Evolutionary conservation across 345 rosid genomes (phyloP).

Genomic region (Mercurialis annua): DNA sequence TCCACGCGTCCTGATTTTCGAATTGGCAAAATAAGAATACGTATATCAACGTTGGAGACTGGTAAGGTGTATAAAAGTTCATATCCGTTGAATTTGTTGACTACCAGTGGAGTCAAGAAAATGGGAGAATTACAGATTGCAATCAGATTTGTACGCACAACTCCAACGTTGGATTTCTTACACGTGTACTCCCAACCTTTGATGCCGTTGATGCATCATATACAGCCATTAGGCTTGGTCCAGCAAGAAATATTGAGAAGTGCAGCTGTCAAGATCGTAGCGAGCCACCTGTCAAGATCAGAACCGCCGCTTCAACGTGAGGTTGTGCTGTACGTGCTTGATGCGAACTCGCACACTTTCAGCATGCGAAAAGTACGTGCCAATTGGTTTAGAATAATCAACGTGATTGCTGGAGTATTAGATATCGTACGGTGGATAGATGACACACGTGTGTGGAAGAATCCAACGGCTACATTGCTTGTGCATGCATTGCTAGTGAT

Average conservation of each 20-base stretch:
- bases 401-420: conserved; percentile 47
- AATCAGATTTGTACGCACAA: conserved; percentile 56
- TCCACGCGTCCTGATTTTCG: conserved; percentile 59
- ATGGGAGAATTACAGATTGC: conserved; percentile 82
- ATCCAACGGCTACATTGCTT: conserved; percentile 64
- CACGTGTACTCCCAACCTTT: conserved; percentile 79
- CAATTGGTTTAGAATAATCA: conserved; percentile 71
- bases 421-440: conserved; percentile 76
- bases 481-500: conserved; percentile 69
- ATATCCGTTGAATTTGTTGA: conserved; percentile 60
- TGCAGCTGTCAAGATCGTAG: conserved; percentile 50
- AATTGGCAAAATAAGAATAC: conserved; percentile 70
- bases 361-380: conserved; percentile 85
- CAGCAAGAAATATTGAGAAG: conserved; percentile 54
- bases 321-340: conserved; percentile 70
- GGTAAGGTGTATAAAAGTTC: conserved; percentile 58
- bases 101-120: conserved; percentile 51
- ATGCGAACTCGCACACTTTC: conserved; percentile 57
- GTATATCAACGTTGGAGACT: conserved; percentile 64
- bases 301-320: conserved; percentile 71
- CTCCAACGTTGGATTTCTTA: conserved; percentile 68
- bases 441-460: conserved; percentile 72
- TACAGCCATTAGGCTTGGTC: conserved; percentile 56
- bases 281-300: conserved; percentile 61
- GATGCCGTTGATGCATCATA: conserved; percentile 75